These are phyloP conservation scores for Microstegium vimineum DNA, from an alignment of 176 grass and related monocot species.

Conservation along the genomic window DNA sequence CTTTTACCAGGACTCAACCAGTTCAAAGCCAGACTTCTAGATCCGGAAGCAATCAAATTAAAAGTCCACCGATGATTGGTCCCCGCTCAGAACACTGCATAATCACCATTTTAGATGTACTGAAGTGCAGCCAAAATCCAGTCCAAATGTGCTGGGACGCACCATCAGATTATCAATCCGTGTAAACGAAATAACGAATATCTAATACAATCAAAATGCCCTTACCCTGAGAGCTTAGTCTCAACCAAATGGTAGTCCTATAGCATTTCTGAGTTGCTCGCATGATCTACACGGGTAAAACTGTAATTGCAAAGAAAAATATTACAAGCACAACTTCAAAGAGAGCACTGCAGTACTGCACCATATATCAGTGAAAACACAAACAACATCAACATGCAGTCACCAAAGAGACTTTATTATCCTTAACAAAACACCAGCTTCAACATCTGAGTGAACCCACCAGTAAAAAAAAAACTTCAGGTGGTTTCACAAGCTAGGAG, in stretches of 20 bases:
- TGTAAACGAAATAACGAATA: no score
- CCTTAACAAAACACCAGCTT: background rate
- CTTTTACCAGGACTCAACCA: background rate
- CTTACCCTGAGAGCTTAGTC: background rate
- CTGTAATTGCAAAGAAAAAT: background rate
- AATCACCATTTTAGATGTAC: background rate
- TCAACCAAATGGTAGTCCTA: background rate
- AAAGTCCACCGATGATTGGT: background rate
- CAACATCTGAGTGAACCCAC: slow-evolving; percentile 15
- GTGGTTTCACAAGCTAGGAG: slow-evolving; percentile 12
- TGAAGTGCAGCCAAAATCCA: background rate
- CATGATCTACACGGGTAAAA: background rate
- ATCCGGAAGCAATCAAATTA: background rate
- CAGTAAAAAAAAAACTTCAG: slow-evolving; percentile 27
- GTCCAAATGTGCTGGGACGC: background rate
- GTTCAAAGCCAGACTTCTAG: background rate
- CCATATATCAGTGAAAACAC: background rate
- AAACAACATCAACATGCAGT: background rate
- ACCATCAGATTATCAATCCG: background rate
- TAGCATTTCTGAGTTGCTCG: background rate
- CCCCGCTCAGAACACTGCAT: background rate
- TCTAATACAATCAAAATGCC: background rate
- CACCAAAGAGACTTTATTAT: background rate
- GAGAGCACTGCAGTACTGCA: background rate
- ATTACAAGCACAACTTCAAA: background rate